Evolutionary conservation across 1,139 yeast species (phyloP), one percentile per base, ranked within the genome.

Genomic region (Candida glucosophila): DNA sequence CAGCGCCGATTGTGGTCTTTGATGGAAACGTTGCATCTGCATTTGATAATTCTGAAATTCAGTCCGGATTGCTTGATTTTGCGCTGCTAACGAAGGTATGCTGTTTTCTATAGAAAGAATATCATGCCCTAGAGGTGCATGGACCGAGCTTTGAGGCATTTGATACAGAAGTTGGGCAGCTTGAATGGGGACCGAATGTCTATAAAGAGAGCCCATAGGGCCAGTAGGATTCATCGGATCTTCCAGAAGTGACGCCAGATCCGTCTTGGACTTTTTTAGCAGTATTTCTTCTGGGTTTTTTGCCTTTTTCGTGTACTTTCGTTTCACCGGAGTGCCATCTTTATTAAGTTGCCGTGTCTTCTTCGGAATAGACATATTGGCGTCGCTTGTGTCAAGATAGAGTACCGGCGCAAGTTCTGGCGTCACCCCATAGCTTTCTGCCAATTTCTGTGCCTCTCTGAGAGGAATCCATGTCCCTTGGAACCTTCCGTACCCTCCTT

Each of bases 391-490:
- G 32, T 64, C 67, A 32, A 71, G 61, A 29, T 57, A 58, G 30
- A 74, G 44, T 3, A 74, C 71, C 1, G 75, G 73, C 1, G 77
- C 77, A 37, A 65, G 55, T 18, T 69, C 73, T 19, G 72, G 67
- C 3, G 69, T 52, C 11, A 74, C 64, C 3, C 73, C 71, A 39
- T 73, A 73, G 32, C 59, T 68, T 9, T 55, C 53, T 4, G 77
- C 77, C 39, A 74, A 52, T 22, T 62, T 50, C 30, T 62, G 69
- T 6, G 80, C 80, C 26, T 67, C 70, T 10, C 60, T 52, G 22
- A 86, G 53, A 0, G 97, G 97, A 5, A 88, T 92, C 96, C 97
- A 90, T 2, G 97, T 88, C 12, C 98, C 98, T 52, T 90, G 97
- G 52, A 86, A 90, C 47, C 90, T 78, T 25, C 97, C 97, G 41